These are phyloP conservation scores for Cytospora paraplurivora DNA, from an alignment of 2,329 filamentous ascomycete genomes.

Conservation along the genomic window DNA sequence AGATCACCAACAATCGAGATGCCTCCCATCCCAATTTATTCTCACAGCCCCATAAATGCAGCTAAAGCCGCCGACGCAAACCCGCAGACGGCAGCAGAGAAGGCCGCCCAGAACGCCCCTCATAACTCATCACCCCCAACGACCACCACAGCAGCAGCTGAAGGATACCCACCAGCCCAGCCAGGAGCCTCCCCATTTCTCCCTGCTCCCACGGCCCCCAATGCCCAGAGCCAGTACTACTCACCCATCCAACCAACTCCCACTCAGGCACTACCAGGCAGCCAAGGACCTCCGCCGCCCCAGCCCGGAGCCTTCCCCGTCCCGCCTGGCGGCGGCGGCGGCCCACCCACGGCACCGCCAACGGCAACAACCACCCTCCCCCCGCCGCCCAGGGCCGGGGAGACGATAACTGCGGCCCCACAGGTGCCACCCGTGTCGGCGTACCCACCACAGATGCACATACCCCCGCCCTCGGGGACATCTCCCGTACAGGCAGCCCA, in stretches of 20 bases:
- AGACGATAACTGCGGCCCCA: conserved; percentile 39
- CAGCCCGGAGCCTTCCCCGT: conserved; percentile 59
- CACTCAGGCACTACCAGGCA: conserved; percentile 39
- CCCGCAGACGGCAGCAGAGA: conserved; percentile 45
- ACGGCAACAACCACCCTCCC: conserved; percentile 41
- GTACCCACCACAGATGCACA: conserved; percentile 53
- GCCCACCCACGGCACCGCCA: conserved; percentile 27
- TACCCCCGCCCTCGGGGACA: conserved; percentile 46
- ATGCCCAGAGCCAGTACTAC: conserved; percentile 39
- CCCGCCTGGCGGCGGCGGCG: conserved; percentile 37
- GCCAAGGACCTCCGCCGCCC: conserved; percentile 52
- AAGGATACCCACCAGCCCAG: conserved; percentile 45
- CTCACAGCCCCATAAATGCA: conserved; percentile 59
- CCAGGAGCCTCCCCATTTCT: conserved; percentile 50
- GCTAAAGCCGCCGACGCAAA: conserved; percentile 54
- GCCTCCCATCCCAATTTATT: conserved; percentile 63
- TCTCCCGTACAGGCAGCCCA: conserved; percentile 40
- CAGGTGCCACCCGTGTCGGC: conserved; percentile 37
- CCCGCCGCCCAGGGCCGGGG: conserved; percentile 55
- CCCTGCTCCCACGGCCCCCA: conserved; percentile 46
- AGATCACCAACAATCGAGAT: conserved; percentile 42
- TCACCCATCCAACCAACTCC: conserved; percentile 46
- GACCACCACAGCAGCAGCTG: conserved; percentile 34
- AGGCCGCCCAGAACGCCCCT: conserved; percentile 33
- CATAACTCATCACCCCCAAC: conserved; percentile 31